Evolutionary conservation across 2,329 filamentous ascomycete species (phyloP), one percentile per base, ranked within the genome.

Genomic region (Fusarium chaquense): DNA sequence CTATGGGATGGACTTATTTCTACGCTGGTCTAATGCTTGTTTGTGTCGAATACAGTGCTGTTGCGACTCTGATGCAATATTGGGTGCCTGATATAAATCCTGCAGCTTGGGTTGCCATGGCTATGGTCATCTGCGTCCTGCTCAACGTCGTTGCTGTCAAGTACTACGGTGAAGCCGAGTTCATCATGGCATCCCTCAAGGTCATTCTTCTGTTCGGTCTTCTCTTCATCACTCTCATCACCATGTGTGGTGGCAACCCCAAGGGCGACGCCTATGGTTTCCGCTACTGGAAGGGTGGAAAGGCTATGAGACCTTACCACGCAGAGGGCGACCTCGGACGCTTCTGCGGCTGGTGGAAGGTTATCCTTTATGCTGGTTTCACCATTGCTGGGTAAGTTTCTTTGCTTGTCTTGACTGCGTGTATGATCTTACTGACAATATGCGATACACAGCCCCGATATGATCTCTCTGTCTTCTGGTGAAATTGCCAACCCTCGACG

Each of bases 211-310:
- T 83, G 22, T 69, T 90, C 58, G 86, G 86, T 3, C 81, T 91
- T 55, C 84, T 90, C 64, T 76, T 84, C 72, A 88, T 88, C 77
- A 91, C 90, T 5, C 87, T 92, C 76, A 83, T 92, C 75, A 86
- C 85, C 63, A 91, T 91, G 89, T 79, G 90, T 18, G 90, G 90
- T 20, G 90, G 87, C 12, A 91, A 91, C 72, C 90, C 90, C 1
- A 76, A 84, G 10, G 78, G 83, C 24, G 88, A 90, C 70, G 81
- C 85, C n/a, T 89, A 87, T 70, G 89, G 89, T n/a, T 91, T 91
- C 76, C 83, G 88, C 26, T 84, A 86, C 76, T 89, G 87, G 80
- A 74, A 73, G n/a, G 64, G 66, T 4, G 77, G 76, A 28, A 74
- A 75, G 54, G 73, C 75, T 30, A 79, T 81, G 74, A 74, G 75